Evolutionary conservation across 228 moss, liverwort and hornwort species (phyloP), one percentile per base, ranked within the genome.

Genomic region (Sphagnum fallax): DNA sequence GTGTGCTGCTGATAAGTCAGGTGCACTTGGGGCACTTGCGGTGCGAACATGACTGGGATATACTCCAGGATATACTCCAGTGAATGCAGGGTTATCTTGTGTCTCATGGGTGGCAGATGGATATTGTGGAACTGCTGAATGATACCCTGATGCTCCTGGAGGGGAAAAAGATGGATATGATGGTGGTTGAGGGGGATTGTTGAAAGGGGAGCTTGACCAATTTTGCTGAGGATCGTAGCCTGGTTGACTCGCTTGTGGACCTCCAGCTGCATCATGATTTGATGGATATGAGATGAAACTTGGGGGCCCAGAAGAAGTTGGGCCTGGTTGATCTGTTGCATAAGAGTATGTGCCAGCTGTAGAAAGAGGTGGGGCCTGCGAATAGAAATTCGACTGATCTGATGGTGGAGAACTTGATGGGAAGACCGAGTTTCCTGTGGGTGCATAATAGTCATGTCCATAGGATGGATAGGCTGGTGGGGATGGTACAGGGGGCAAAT

Each of bases 401-500:
- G 80, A 71, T 60, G 88, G 77, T 47, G 80, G 57, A 67, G 83
- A 81, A 61, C 65, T 72, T 52, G 88, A 73, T 51, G 79, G 76
- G 57, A 76, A 79, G 49, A 79, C 83, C 70, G 74, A 49, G 55
- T 72, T 76, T 57, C 79, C 85, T 15, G 65, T 5, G 55, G 82
- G 70, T 58, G 84, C 78, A 63, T 86, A 77, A 2, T 78, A 70
- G 57, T 82, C 83, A 16, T 83, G 87, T 15, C 67, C 68, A 5
- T 77, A 81, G 32, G 32, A 32, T 66, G 96, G 91, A 64, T 86
- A 79, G 10, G 90, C 80, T 1, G 96, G 88, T 61, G 89, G 91
- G 6, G 89, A 92, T 5, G 96, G 96, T 68, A 92, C 92, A 66
- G 96, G 81, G 7, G 96, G 92, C 8, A 92, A 77, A 67, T 79